phyloP scores from a whole-genome alignment of 2,329 filamentous ascomycete genomes.

The Escovopsis sp. region DNA sequence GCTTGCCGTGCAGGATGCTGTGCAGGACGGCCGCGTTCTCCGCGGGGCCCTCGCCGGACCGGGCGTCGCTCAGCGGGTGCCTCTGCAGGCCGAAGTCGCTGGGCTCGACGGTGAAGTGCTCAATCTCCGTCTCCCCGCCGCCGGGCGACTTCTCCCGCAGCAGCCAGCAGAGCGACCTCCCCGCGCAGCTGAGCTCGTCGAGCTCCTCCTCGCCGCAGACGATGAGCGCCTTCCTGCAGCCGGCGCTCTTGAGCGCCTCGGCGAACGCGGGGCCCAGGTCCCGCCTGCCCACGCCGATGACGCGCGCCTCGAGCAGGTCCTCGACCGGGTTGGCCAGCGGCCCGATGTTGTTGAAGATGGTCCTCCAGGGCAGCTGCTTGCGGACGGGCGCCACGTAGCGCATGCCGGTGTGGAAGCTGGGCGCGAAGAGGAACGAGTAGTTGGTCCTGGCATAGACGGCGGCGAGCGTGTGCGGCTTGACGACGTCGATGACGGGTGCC shows the following conservation, averaged over 20 bases:
- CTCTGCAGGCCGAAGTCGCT: constrained; percentile 72
- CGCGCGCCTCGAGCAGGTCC: constrained; percentile 67
- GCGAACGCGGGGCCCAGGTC: constrained; percentile 82
- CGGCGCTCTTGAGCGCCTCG: constrained; percentile 63
- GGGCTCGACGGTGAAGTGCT: constrained; percentile 65
- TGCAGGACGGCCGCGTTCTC: constrained; percentile 81
- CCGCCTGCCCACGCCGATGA: constrained; percentile 83
- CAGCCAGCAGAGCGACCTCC: constrained; percentile 79
- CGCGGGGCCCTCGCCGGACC: constrained; percentile 67
- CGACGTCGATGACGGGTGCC: constrained; percentile 57
- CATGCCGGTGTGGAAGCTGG: constrained; percentile 94
- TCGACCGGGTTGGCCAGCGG: constrained; percentile 87
- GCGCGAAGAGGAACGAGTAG: constrained; percentile 91
- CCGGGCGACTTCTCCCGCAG: constrained; percentile 36
- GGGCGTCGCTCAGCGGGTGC: constrained; percentile 65
- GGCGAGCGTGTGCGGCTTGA: constrained; percentile 56
- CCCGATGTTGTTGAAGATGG: constrained; percentile 93
- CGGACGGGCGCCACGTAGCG: constrained; percentile 74
- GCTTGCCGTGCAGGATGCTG: constrained; percentile 58
- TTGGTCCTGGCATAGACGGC: constrained; percentile 66
- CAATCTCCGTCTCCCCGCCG: constrained; percentile 36
- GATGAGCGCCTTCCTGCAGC: constrained; percentile 70
- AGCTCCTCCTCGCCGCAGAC: constrained; percentile 91
- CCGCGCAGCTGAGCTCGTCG: constrained; percentile 89
- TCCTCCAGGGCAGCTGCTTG: constrained; percentile 80